These are phyloP conservation scores for Caryopteris hybrid DNA, from an alignment of 305 asterid genomes.

Conservation along the genomic window DNA sequence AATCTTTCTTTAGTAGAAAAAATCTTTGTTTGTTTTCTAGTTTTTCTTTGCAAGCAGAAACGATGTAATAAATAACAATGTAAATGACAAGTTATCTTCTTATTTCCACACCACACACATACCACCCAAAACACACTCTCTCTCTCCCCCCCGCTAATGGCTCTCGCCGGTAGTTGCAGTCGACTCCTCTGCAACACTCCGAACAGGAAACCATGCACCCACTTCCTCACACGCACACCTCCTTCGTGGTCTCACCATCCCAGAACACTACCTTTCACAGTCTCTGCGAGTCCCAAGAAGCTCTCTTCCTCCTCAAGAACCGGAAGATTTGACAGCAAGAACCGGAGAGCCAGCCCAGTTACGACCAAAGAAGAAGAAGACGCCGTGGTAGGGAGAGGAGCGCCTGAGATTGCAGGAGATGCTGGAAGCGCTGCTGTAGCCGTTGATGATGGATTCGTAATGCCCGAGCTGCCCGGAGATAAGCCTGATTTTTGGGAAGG, in stretches of 20 bases:
- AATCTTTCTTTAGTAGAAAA: no score
- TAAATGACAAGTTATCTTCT: conserved; percentile 13
- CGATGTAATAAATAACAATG: neutral
- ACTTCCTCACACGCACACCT: conserved; percentile 22
- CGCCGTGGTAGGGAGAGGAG: conserved; percentile 6
- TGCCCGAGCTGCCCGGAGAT: conserved; percentile 78
- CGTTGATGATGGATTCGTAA: conserved; percentile 58
- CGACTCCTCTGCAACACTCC: conserved; percentile 41
- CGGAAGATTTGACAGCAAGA: conserved; percentile 81
- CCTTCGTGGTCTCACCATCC: conserved; percentile 33
- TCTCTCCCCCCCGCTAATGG: conserved; percentile 32
- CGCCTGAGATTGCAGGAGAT: conserved; percentile 21
- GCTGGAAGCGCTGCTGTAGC: neutral
- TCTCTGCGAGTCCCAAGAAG: conserved; percentile 68
- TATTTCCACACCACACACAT: conserved; percentile 14
- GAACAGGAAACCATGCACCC: conserved; percentile 29
- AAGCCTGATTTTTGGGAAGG: conserved; percentile 83
- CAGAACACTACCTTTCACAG: conserved; percentile 31
- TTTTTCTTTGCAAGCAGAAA: neutral
- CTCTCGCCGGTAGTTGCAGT: conserved; percentile 48
- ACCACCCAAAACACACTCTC: neutral
- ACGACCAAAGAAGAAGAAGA: conserved; percentile 44
- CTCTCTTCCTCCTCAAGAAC: conserved; percentile 40
- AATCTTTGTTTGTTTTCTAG: neutral
- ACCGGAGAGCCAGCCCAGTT: conserved; percentile 40